These are phyloP conservation scores for Botrytis hyacinthi DNA, from an alignment of 2,329 filamentous ascomycete genomes.

Conservation along the genomic window DNA sequence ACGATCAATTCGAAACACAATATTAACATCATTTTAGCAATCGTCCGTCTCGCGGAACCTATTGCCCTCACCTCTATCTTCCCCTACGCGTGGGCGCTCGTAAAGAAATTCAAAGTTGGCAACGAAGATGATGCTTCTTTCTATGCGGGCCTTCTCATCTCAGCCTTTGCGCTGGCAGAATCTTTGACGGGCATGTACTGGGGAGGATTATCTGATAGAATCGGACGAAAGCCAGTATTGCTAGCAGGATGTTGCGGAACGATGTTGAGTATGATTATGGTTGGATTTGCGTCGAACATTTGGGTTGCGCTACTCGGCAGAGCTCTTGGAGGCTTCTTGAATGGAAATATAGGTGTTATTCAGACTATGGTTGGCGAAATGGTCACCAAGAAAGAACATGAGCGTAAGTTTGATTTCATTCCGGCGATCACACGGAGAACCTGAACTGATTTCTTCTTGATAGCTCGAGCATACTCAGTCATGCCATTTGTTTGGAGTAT, in stretches of 20 bases:
- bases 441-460: constrained; percentile 10
- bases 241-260: constrained; percentile 79
- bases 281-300: constrained; percentile 80
- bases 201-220: constrained; percentile 77
- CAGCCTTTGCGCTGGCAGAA: constrained; percentile 80
- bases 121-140: constrained; percentile 74
- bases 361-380: constrained; percentile 86
- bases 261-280: constrained; percentile 76
- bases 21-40: constrained; percentile 54
- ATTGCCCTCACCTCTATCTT: constrained; percentile 93
- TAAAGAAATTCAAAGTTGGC: constrained; percentile 72
- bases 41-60: constrained; percentile 88
- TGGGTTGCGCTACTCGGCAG: constrained; percentile 78
- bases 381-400: constrained; percentile 55
- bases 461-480: constrained; percentile 74
- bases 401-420: constrained; percentile 19
- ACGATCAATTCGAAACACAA: background rate
- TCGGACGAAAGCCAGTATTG: constrained; percentile 83
- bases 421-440: background rate
- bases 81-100: constrained; percentile 83
- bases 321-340: constrained; percentile 75
- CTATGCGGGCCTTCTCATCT: constrained; percentile 85
- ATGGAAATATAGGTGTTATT: constrained; percentile 88
- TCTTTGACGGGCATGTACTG: constrained; percentile 83
- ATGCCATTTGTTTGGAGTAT: constrained; percentile 96